phyloP scores from a whole-genome alignment of 1,284 basidiomycete genomes.

The Flammula alnicola region DNA sequence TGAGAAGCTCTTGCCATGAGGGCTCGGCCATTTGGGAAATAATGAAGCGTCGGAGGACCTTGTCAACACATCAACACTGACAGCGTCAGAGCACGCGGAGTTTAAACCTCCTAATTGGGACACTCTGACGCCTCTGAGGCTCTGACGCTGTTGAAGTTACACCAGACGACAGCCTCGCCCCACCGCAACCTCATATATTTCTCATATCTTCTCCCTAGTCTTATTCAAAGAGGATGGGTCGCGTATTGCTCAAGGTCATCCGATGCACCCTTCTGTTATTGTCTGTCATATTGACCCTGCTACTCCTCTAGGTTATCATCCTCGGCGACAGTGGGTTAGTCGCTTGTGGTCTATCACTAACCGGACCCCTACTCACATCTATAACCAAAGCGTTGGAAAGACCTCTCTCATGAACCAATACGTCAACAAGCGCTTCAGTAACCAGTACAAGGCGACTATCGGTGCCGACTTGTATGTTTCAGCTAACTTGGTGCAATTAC shows the following conservation, averaged over 20 bases:
- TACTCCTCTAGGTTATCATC: slow-evolving; percentile 83
- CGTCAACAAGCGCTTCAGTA: slow-evolving; percentile 99
- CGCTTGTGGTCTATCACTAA: slow-evolving; percentile 31
- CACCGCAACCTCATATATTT: slow-evolving; percentile 14
- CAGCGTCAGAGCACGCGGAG: slow-evolving; percentile 33
- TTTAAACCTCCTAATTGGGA: slow-evolving; percentile 40
- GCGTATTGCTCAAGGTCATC: slow-evolving; percentile 91
- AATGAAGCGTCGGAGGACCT: slow-evolving; percentile 10
- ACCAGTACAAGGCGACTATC: slow-evolving; percentile 99
- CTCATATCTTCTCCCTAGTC: slow-evolving; percentile 15
- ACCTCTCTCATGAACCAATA: slow-evolving; percentile 99
- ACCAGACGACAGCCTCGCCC: slow-evolving; percentile 24
- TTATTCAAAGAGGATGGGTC: slow-evolving; percentile 60
- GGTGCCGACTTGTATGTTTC: slow-evolving; percentile 84
- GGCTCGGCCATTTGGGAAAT: slow-evolving; percentile 69
- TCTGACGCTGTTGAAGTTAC: slow-evolving; percentile 16
- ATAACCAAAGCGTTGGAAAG: slow-evolving; percentile 86
- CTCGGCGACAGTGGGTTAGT: slow-evolving; percentile 96
- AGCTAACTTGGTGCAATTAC: slow-evolving; percentile 17
- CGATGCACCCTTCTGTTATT: background rate
- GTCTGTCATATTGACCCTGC: slow-evolving; percentile 5
- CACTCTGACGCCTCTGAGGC: no score
- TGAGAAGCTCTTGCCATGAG: slow-evolving; percentile 78
- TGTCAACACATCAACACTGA: slow-evolving; percentile 9
- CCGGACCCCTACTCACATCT: slow-evolving; percentile 15